Evolutionary conservation across 805 yeast genomes (phyloP).

Genomic region (Scheffersomyces ergatensis): DNA sequence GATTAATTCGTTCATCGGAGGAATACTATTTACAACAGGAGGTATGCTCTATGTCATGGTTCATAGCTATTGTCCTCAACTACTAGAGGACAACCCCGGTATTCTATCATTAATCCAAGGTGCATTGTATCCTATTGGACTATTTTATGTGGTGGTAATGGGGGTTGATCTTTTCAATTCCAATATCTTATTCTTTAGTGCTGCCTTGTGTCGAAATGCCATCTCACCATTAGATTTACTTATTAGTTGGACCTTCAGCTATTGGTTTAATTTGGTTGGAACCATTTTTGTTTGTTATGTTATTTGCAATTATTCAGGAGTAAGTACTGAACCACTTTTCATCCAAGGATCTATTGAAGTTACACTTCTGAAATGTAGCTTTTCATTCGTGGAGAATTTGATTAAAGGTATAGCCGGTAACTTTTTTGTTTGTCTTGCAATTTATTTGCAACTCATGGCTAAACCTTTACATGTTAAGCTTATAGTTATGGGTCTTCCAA

Average conservation of each 20-base stretch:
- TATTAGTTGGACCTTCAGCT: constrained; percentile 66
- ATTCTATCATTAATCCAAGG: constrained; percentile 57
- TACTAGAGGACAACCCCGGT: constrained; percentile 47
- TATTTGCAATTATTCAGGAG: constrained; percentile 55
- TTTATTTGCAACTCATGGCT: constrained; percentile 73
- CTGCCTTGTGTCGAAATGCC: constrained; percentile 68
- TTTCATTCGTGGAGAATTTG: constrained; percentile 59
- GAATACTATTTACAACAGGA: constrained; percentile 65
- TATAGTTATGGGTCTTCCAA: constrained; percentile 60
- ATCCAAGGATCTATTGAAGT: constrained; percentile 48
- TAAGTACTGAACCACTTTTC: constrained; percentile 40
- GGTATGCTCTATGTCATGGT: constrained; percentile 65
- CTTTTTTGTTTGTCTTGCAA: constrained; percentile 72
- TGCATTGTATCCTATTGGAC: constrained; percentile 62
- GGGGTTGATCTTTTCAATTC: constrained; percentile 79
- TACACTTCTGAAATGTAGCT: constrained; percentile 41
- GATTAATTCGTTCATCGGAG: constrained; percentile 68
- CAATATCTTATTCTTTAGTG: constrained; percentile 67
- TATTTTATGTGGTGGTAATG: constrained; percentile 70
- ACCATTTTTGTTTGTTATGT: constrained; percentile 66
- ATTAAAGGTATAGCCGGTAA: constrained; percentile 75
- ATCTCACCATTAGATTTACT: constrained; percentile 61
- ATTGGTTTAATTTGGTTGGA: constrained; percentile 63
- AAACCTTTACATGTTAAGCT: constrained; percentile 78
- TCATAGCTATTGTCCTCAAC: constrained; percentile 49